Conservation (phyloP, 106 monocot species). For the Narthecium ossifragum region DNA sequence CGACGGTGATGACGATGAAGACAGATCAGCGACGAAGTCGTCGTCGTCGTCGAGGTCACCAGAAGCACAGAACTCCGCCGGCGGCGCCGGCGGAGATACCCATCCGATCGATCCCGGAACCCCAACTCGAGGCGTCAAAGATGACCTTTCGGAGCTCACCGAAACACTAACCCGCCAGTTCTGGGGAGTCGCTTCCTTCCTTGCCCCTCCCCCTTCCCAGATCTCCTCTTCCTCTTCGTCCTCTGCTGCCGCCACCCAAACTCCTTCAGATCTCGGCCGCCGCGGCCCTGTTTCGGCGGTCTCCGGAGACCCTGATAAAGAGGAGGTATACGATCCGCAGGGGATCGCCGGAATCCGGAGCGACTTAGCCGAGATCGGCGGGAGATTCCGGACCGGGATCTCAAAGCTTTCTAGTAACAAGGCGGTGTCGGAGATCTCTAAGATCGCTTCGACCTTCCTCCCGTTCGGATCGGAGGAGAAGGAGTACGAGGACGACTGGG, state of each 20-base stretch:
- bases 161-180: slow-evolving; percentile 75
- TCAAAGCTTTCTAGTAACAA: slow-evolving; percentile 58
- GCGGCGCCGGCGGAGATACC: slow-evolving; percentile 5
- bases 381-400: slow-evolving; percentile 64
- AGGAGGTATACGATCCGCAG: slow-evolving; percentile 20
- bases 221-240: too few relatives aligned
- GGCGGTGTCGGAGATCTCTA: slow-evolving; percentile 70
- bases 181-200: slow-evolving; percentile 90
- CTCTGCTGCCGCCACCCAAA: too few relatives aligned
- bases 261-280: too few relatives aligned
- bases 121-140: slow-evolving; percentile 61
- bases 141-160: slow-evolving; percentile 86
- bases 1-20: slow-evolving; percentile 13
- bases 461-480: slow-evolving; percentile 44
- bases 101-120: slow-evolving; percentile 1
- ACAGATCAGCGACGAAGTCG: background rate
- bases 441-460: slow-evolving; percentile 69
- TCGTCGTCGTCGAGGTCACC: background rate
- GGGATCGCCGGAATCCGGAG: slow-evolving; percentile 54
- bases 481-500: slow-evolving; percentile 25
- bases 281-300: slow-evolving; percentile 1
- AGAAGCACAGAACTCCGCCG: background rate
- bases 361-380: slow-evolving; percentile 82
- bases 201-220: slow-evolving; percentile 58
- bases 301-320: background rate